phyloP scores from a whole-genome alignment of 768 basidiomycete species.

The Coprinellus micaceus region DNA sequence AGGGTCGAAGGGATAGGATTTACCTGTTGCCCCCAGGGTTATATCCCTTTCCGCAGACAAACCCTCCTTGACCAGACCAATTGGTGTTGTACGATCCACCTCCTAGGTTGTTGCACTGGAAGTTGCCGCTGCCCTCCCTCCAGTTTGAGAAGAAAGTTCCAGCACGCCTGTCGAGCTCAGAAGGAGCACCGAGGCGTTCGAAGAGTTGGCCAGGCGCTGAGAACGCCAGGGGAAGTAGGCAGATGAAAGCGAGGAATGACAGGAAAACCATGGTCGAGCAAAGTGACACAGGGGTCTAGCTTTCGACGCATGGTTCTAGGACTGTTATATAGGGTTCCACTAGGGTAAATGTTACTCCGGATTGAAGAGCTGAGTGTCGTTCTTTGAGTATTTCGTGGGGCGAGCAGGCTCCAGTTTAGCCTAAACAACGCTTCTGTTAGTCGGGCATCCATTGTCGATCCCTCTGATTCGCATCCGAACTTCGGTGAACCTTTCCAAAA shows the following conservation, averaged over 20 bases:
- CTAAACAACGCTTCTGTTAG: no score
- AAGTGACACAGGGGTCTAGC: background rate
- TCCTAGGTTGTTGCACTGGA: slow-evolving; percentile 26
- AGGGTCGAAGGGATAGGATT: slow-evolving; percentile 1
- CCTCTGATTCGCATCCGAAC: no score
- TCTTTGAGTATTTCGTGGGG: background rate
- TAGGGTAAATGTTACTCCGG: background rate
- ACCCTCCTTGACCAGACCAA: slow-evolving; percentile 23
- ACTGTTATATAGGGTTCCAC: background rate
- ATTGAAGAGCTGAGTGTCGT: background rate
- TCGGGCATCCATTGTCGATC: no score
- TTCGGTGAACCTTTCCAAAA: no score
- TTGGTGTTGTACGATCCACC: slow-evolving; percentile 30
- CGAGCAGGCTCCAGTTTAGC: background rate
- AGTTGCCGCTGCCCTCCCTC: background rate
- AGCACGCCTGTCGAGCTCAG: background rate
- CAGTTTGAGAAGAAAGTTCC: background rate
- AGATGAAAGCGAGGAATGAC: background rate
- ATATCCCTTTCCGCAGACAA: slow-evolving; percentile 28
- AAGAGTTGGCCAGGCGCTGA: background rate
- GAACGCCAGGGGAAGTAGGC: background rate
- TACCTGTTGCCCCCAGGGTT: slow-evolving; percentile 32
- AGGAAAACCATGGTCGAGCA: background rate
- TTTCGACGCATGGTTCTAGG: background rate
- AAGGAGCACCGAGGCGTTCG: background rate